These are phyloP conservation scores for Rubroboletus pulcherrimus DNA, from an alignment of 768 basidiomycete genomes.

Conservation along the genomic window DNA sequence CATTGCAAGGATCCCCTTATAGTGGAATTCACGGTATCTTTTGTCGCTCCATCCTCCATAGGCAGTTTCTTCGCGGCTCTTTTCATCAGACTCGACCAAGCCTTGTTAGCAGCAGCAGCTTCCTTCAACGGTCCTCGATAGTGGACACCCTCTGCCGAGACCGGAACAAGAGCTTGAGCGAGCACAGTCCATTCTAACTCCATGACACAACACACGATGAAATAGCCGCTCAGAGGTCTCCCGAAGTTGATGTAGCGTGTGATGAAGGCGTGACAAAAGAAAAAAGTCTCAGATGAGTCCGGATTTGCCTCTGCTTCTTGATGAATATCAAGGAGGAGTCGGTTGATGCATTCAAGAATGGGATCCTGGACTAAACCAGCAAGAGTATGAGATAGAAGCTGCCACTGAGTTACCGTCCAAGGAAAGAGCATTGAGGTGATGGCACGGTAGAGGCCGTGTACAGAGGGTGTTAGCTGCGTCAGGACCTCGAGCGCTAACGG, in stretches of 20 bases:
- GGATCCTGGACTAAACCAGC: slow-evolving; percentile 60
- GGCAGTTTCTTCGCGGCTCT: slow-evolving; percentile 40
- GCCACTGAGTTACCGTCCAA: slow-evolving; percentile 72
- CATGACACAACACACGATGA: slow-evolving; percentile 84
- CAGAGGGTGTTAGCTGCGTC: slow-evolving; percentile 71
- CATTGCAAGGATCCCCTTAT: slow-evolving; percentile 66
- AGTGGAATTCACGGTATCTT: slow-evolving; percentile 43
- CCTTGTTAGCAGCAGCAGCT: slow-evolving; percentile 80
- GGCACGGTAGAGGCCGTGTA: slow-evolving; percentile 86
- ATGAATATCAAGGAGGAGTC: slow-evolving; percentile 58
- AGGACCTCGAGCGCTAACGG: slow-evolving; percentile 63
- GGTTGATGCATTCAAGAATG: slow-evolving; percentile 70
- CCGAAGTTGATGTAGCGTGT: slow-evolving; percentile 72
- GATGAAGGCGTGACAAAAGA: slow-evolving; percentile 65
- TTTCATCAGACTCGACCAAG: slow-evolving; percentile 69
- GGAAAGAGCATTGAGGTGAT: slow-evolving; percentile 73
- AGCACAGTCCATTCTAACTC: slow-evolving; percentile 85
- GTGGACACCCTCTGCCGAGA: slow-evolving; percentile 28
- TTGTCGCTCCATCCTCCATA: slow-evolving; percentile 36
- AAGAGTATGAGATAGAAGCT: slow-evolving; percentile 47
- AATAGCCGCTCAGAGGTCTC: slow-evolving; percentile 81
- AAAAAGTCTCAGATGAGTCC: slow-evolving; percentile 32
- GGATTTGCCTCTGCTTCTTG: slow-evolving; percentile 48
- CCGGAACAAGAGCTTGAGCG: slow-evolving; percentile 58
- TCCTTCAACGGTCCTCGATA: slow-evolving; percentile 42